Conservation (phyloP, 768 basidiomycete species). For the Tricholoma hemisulphureum region DNA sequence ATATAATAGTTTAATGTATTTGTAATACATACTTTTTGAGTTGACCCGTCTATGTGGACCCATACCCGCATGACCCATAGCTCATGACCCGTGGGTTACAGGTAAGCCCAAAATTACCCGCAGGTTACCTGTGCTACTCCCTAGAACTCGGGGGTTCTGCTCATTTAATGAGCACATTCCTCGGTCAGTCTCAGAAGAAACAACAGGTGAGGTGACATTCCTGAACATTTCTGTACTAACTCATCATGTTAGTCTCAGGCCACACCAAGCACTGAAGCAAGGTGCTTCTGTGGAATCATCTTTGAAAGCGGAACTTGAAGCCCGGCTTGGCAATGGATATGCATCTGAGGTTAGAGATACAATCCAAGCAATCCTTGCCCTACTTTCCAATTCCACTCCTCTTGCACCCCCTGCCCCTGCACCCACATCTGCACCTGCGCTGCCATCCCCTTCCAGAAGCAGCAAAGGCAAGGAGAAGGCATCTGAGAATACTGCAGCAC, state of each 20-base stretch:
- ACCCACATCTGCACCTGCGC: background rate
- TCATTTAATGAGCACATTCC: background rate
- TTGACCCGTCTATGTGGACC: too few species aligned
- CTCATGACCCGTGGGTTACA: too few species aligned
- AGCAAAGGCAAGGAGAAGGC: slow-evolving; percentile 42
- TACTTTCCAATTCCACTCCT: slow-evolving; percentile 24
- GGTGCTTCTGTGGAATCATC: slow-evolving; percentile 1
- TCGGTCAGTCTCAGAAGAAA: background rate
- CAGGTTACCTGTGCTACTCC: too few species aligned
- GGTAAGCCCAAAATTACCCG: too few species aligned
- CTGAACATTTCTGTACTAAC: background rate
- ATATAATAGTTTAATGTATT: too few species aligned
- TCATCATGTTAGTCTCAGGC: background rate
- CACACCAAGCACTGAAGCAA: slow-evolving; percentile 3
- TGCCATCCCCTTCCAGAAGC: slow-evolving; percentile 2
- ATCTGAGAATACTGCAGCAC: slow-evolving; percentile 7
- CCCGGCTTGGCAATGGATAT: slow-evolving; percentile 29
- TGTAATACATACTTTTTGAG: too few species aligned
- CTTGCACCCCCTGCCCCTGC: background rate
- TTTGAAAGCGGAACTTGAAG: slow-evolving; percentile 32
- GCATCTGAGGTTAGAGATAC: slow-evolving; percentile 38
- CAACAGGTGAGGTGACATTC: background rate
- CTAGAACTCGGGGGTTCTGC: background rate
- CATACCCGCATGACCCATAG: too few species aligned
- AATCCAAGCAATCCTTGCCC: slow-evolving; percentile 39